Percentiles rank a stretch among this genome's conserved stretches.
These are phyloP conservation scores for Globisporangium cylindrosporum DNA, from an alignment of 352 stramenopile genomes.

Conservation along the genomic window DNA sequence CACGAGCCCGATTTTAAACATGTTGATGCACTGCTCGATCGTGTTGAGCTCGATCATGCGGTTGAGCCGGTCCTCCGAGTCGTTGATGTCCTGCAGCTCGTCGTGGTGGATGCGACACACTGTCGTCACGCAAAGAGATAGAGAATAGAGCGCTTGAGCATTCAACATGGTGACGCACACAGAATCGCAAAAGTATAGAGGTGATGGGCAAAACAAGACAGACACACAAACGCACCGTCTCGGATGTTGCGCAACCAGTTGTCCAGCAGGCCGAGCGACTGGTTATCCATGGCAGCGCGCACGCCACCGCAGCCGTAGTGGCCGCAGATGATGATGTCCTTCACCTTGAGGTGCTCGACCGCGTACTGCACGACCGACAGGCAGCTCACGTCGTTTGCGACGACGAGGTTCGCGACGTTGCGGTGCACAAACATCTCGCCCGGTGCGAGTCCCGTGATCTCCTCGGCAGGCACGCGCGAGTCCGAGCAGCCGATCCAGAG, in stretches of 20 bases:
- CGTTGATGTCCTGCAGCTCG: conserved; percentile 82
- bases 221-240: conserved; percentile 17
- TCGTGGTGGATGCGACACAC: conserved; percentile 87
- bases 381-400: conserved; percentile 65
- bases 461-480: conserved; percentile 83
- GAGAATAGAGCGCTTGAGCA: background rate
- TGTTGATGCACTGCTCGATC: conserved; percentile 89
- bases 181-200: background rate
- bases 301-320: conserved; percentile 91
- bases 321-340: conserved; percentile 86
- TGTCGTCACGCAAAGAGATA: conserved; percentile 18
- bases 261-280: conserved; percentile 45
- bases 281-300: conserved; percentile 43
- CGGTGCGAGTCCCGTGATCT: conserved; percentile 80
- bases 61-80: conserved; percentile 74
- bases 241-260: conserved; percentile 79
- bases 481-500: conserved; percentile 92
- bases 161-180: background rate
- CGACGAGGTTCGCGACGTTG: conserved; percentile 85
- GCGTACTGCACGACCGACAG: conserved; percentile 75
- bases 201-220: background rate
- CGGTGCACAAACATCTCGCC: conserved; percentile 91
- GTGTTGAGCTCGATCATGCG: conserved; percentile 88
- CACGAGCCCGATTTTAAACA: conserved; percentile 89
- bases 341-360: conserved; percentile 78